These are phyloP conservation scores for Pythium dissimile DNA, from an alignment of 352 stramenopile species.

Conservation along the genomic window DNA sequence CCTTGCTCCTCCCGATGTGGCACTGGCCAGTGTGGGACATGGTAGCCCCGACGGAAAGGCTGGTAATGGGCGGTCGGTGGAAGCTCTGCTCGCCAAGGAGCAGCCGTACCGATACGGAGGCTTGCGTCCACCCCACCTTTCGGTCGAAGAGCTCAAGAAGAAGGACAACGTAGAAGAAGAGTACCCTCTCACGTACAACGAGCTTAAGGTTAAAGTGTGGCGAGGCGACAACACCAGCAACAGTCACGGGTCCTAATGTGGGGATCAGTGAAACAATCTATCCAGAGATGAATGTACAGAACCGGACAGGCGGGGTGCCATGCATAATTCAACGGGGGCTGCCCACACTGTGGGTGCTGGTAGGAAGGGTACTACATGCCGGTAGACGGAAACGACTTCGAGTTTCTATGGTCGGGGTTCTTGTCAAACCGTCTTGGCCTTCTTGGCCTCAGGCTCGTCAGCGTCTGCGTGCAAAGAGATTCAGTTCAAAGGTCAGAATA, in stretches of 20 bases:
- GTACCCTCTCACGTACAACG: slow-evolving; percentile 84
- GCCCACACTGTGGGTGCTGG: background rate
- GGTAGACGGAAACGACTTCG: background rate
- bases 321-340: background rate
- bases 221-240: slow-evolving; percentile 39
- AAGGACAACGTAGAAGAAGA: slow-evolving; percentile 85
- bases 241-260: slow-evolving; percentile 1
- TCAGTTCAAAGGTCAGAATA: background rate
- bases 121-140: slow-evolving; percentile 63
- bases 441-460: slow-evolving; percentile 70
- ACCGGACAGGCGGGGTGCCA: background rate
- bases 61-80: slow-evolving; percentile 24
- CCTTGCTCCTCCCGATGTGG: slow-evolving; percentile 9
- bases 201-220: slow-evolving; percentile 85
- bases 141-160: slow-evolving; percentile 73
- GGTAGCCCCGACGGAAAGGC: slow-evolving; percentile 6
- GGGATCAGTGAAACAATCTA: no score
- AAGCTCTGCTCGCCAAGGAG: slow-evolving; percentile 47
- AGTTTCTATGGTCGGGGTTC: slow-evolving; percentile 10
- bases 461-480: slow-evolving; percentile 29
- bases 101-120: slow-evolving; percentile 71
- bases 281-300: background rate
- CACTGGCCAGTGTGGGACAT: background rate
- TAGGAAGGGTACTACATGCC: no score
- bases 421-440: slow-evolving; percentile 59